phyloP scores from a whole-genome alignment of 768 basidiomycete species.

The Lepiota brunneoincarnata region DNA sequence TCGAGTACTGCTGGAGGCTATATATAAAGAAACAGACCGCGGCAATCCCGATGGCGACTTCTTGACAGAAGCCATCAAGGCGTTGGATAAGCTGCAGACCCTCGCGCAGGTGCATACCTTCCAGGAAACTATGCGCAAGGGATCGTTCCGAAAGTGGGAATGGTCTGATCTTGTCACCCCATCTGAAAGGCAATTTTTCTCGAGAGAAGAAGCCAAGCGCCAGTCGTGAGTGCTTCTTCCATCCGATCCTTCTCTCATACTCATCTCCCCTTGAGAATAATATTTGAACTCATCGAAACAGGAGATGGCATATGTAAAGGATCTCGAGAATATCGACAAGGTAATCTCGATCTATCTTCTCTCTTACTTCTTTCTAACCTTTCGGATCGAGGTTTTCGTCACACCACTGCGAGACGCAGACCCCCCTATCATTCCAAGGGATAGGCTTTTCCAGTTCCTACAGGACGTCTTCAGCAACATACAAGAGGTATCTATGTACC shows the following conservation, averaged over 20 bases:
- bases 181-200: constrained; percentile 12
- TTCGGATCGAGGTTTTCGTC: constrained; percentile 68
- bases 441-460: constrained; percentile 74
- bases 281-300: constrained; percentile 93
- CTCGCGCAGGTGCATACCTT: constrained; percentile 85
- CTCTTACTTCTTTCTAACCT: not conserved
- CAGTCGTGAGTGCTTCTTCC: constrained; percentile 65
- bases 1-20: constrained; percentile 81
- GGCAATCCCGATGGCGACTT: constrained; percentile 85
- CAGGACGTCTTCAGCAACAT: constrained; percentile 89
- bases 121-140: constrained; percentile 86
- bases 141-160: constrained; percentile 76
- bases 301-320: constrained; percentile 98
- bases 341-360: not conserved
- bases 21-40: constrained; percentile 76
- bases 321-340: constrained; percentile 79
- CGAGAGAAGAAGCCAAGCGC: constrained; percentile 31
- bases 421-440: constrained; percentile 75
- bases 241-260: not conserved
- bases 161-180: constrained; percentile 80
- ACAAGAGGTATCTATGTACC: constrained; percentile 70
- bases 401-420: constrained; percentile 69
- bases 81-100: constrained; percentile 79
- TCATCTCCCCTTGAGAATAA: constrained; percentile 50
- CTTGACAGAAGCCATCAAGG: constrained; percentile 76